Evolutionary conservation across 2,329 filamentous ascomycete species (phyloP).

Genomic region (Gnomoniopsis smithogilvyi): DNA sequence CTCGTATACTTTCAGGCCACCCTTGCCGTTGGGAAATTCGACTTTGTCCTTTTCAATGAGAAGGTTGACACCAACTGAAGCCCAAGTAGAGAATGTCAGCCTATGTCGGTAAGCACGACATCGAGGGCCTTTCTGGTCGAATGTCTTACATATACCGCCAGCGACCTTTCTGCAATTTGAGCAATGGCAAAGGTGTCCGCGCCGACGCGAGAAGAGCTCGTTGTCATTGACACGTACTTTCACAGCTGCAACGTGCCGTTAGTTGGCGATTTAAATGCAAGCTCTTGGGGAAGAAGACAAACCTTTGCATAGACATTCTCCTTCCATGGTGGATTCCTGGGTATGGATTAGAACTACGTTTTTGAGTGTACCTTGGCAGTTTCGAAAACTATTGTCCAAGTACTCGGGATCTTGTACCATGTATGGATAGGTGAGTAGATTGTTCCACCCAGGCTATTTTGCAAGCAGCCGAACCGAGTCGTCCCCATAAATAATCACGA

Average conservation of each 20-base stretch:
- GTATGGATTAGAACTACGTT: neutral
- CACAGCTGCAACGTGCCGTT: neutral
- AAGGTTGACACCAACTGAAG: neutral
- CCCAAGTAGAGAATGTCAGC: neutral
- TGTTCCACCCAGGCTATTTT: no score
- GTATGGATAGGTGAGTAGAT: no score
- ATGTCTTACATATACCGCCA: neutral
- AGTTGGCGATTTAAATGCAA: neutral
- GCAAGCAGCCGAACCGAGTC: no score
- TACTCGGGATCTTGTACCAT: no score
- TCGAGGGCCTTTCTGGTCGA: no score
- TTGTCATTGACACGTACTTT: neutral
- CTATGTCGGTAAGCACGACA: neutral
- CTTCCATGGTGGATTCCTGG: neutral
- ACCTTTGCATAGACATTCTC: neutral
- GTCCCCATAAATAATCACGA: no score
- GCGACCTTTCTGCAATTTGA: neutral
- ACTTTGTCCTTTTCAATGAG: neutral
- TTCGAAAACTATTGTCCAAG: neutral
- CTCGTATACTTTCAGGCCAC: neutral
- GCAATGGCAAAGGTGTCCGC: neutral
- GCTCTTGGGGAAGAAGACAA: neutral
- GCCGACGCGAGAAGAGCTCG: neutral
- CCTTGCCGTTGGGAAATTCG: neutral
- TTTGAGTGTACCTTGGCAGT: neutral